Conservation (phyloP, 805 yeast species). For the Sugiyamaella smithiae region DNA sequence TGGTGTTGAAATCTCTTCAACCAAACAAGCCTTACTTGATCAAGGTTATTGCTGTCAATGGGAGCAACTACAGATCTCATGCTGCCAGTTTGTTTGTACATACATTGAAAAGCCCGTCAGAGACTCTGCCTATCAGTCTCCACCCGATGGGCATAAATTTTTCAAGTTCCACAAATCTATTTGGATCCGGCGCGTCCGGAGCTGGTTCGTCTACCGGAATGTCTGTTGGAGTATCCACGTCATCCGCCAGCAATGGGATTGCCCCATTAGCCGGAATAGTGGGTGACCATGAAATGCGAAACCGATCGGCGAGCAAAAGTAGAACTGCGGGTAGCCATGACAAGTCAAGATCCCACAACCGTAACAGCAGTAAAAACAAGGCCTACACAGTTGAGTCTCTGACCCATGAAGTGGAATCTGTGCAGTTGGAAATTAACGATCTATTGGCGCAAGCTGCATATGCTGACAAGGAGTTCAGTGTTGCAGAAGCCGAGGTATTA, state of each 20-base stretch:
- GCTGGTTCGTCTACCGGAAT: not conserved
- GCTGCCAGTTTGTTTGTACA: conserved; percentile 28
- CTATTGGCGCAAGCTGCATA: conserved; percentile 25
- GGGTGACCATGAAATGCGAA: not conserved
- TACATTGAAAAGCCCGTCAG: conserved; percentile 27
- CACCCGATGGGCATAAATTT: conserved; percentile 8
- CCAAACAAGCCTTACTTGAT: conserved; percentile 35
- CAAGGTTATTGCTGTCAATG: conserved; percentile 33
- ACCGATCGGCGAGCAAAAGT: not conserved
- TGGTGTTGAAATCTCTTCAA: conserved; percentile 33
- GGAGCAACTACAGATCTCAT: conserved; percentile 28
- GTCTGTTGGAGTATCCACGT: not conserved
- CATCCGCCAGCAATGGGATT: not conserved
- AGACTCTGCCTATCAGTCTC: conserved; percentile 26
- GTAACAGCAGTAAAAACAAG: conserved; percentile 12
- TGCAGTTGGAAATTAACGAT: conserved; percentile 34
- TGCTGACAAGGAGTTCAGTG: conserved; percentile 30
- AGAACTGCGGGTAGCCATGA: not conserved
- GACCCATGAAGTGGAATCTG: conserved; percentile 35
- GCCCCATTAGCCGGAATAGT: not conserved
- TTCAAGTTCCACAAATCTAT: not conserved
- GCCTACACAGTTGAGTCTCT: conserved; percentile 35
- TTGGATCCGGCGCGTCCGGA: not conserved
- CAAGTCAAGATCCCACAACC: not conserved
- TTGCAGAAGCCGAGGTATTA: conserved; percentile 26